Evolutionary conservation across 1,284 basidiomycete genomes (phyloP).

Genomic region (Sanghuangporus weigelae): DNA sequence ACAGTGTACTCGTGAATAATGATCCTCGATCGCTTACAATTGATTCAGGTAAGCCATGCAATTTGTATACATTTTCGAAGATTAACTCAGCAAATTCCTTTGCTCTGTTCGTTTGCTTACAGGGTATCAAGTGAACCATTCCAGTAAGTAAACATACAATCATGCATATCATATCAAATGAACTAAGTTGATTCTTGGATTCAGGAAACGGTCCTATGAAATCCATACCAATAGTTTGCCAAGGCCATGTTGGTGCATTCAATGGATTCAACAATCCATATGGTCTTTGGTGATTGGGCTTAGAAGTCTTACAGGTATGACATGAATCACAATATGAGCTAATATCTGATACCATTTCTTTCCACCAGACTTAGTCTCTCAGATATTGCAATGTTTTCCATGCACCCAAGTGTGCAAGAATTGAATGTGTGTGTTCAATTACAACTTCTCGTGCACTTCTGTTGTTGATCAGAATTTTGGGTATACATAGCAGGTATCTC

Average conservation of each 20-base stretch:
- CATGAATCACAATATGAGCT: not conserved
- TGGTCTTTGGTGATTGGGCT: not conserved
- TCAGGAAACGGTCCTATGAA: not conserved
- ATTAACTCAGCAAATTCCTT: not conserved
- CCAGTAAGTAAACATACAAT: not conserved
- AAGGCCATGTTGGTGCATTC: not conserved
- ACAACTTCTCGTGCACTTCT: not conserved
- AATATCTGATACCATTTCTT: not conserved
- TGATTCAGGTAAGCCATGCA: not conserved
- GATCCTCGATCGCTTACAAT: not conserved
- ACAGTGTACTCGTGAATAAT: not conserved
- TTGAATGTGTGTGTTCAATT: not conserved
- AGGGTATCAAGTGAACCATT: not conserved
- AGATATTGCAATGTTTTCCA: not conserved
- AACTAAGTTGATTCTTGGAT: not conserved
- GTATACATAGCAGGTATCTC: not conserved
- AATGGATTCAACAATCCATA: not conserved
- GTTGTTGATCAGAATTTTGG: not conserved
- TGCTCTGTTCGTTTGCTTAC: not conserved
- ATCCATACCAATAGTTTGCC: not conserved
- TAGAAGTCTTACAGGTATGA: not conserved
- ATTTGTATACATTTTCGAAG: not conserved
- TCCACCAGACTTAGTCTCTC: not conserved
- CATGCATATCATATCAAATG: not conserved
- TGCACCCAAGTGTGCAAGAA: not conserved